Percentiles rank a stretch among this genome's conserved stretches.
These are phyloP conservation scores for Casuarina cunninghamiana DNA, from an alignment of 306 rosid genomes.

Conservation along the genomic window DNA sequence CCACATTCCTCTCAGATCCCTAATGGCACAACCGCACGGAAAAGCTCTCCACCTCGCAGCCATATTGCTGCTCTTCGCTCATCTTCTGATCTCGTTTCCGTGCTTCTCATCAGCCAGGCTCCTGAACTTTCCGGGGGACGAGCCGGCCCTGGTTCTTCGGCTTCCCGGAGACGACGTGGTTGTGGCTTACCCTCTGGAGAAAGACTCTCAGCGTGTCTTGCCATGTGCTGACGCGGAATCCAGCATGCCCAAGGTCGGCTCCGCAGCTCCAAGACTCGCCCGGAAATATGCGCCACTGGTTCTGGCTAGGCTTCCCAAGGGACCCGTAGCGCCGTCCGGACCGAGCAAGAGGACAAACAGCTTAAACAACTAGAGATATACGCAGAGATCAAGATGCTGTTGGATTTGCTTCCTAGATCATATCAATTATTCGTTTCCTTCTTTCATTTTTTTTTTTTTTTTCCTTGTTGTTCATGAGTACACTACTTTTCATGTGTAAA, in stretches of 20 bases:
- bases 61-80: constrained; percentile 1
- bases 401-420: neutral
- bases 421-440: neutral
- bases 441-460: neutral
- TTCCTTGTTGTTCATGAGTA: neutral
- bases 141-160: constrained; percentile 11
- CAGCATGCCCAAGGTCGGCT: constrained; percentile 1
- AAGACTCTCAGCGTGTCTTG: neutral
- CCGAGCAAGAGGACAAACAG: constrained; percentile 50
- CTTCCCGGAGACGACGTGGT: constrained; percentile 24
- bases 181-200: neutral
- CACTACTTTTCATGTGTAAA: neutral
- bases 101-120: constrained; percentile 38
- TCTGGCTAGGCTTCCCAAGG: constrained; percentile 74
- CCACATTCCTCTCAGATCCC: neutral
- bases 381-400: neutral
- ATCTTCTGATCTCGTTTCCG: constrained; percentile 19
- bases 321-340: constrained; percentile 49
- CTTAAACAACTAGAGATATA: neutral
- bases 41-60: neutral
- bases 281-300: constrained; percentile 40
- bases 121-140: constrained; percentile 4
- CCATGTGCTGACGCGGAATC: constrained; percentile 17
- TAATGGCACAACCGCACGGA: constrained; percentile 26
- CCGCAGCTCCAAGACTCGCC: constrained; percentile 12